Percentiles rank a stretch among this genome's conserved stretches.
Evolutionary conservation across 306 rosid species (phyloP).

Genomic region (Prunus persica): Prunus_persica_NCBIv2 NC_034016.1:22056001-22056500

Average conservation of each 20-base stretch:
- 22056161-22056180: not conserved
- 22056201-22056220: not conserved
- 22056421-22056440: not conserved
- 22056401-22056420: not conserved
- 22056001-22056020: conserved; percentile 97
- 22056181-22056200: not conserved
- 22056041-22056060: conserved; percentile 72
- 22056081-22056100: not conserved
- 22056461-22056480: not conserved
- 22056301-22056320: not conserved
- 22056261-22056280: not conserved
- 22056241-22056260: not conserved
- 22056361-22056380: not conserved
- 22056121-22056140: not conserved
- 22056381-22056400: not conserved
- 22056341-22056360: not conserved
- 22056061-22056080: conserved; percentile 67
- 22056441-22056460: not conserved
- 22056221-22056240: not conserved
- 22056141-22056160: not conserved
- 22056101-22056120: not conserved
- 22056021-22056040: conserved; percentile 94
- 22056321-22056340: not conserved
- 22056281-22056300: not conserved
- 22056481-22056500: not conserved